Evolutionary conservation across 257 asterid genomes (phyloP), one percentile per base, ranked within the genome.

Genomic region (Nicotiana knightiana): DNA sequence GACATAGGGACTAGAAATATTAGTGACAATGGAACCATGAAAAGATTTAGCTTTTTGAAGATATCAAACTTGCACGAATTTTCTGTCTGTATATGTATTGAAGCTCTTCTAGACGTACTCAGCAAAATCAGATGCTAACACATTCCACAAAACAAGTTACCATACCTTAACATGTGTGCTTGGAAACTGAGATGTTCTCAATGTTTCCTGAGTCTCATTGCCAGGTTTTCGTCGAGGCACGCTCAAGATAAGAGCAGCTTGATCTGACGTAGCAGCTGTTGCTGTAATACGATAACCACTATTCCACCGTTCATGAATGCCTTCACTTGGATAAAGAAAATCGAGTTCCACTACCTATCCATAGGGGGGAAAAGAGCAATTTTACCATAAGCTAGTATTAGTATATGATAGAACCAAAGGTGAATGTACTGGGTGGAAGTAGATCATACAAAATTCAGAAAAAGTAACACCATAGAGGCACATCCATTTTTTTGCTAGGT

Each of bases 281-380:
- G 90, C 84, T 9, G 90, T 85, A 70, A 88, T 88, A 15, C 90
- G 83, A 67, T 85, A 88, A 17, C 91, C 91, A 55, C 12, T 32
- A 33, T 87, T 88, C 91, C 91, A 86, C 3, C 90, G 86, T 76
- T 86, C 85, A 78, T 88, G 91, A 81, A 88, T 66, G 58, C 88
- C 91, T 84, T 88, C 91, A 67, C 91, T 85, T 16, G 91, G 91
- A 54, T 88, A 88, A 11, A 88, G 85, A 62, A 88, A 88, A 86
- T 88, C 89, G 77, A 88, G 91, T 81, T 88, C 91, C 76, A 88
- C 91, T 71, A 88, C 91, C 90, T 88, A 83, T 57, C 58, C 37
- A 43, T 3, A 43, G 48, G 11, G 4, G 61, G 0, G 24, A 71
- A 70, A 71, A 48, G 3, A 28, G 16, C 26, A 75, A 51, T 24